Evolutionary conservation across 306 rosid species (phyloP).

Genomic region (Ammopiptanthus mongolicus): DNA sequence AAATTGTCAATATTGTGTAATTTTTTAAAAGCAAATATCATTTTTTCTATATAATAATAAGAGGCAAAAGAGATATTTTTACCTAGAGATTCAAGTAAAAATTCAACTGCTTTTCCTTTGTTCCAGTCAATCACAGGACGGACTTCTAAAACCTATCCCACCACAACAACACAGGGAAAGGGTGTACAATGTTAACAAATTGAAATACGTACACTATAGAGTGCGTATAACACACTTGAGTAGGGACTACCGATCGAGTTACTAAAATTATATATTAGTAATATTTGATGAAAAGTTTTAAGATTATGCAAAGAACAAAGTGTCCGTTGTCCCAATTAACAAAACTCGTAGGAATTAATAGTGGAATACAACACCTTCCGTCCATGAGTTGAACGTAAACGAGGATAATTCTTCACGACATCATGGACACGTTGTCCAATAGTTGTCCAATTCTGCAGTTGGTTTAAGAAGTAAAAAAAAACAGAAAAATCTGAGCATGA

Average conservation of each 20-base stretch:
- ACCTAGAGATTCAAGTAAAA: conserved; percentile 87
- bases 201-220: neutral
- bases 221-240: neutral
- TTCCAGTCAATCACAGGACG: conserved; percentile 96
- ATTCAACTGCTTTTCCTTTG: conserved; percentile 97
- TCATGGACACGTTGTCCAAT: conserved; percentile 87
- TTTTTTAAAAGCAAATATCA: no score
- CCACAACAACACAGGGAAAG: neutral
- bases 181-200: neutral
- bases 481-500: neutral
- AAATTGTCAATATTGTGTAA: no score
- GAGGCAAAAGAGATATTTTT: neutral
- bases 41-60: neutral
- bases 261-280: neutral
- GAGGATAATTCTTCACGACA: conserved; percentile 66
- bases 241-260: neutral
- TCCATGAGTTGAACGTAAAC: conserved; percentile 79
- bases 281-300: neutral
- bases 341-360: neutral
- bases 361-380: conserved; percentile 53
- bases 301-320: neutral
- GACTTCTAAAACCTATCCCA: conserved; percentile 79
- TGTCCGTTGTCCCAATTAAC: neutral
- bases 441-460: conserved; percentile 68
- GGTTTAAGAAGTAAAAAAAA: neutral